A percentile compares a stretch with the other conserved stretches of the same genome.
Evolutionary conservation across 1,284 basidiomycete species (phyloP).

Genomic region (Cryptococcus floricola): DNA sequence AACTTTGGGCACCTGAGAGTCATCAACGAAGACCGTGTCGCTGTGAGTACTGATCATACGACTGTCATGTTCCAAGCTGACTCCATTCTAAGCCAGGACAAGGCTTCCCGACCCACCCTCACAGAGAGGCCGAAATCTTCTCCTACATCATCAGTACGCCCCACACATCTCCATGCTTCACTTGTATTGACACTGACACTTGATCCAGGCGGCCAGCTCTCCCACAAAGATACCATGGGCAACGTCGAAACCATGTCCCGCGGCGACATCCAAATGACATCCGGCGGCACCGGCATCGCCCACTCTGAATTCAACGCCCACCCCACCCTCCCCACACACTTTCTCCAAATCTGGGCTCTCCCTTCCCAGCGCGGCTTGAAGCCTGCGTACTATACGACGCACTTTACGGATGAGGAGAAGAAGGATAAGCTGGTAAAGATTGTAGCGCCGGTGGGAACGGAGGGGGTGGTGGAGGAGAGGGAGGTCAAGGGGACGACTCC

Average conservation of each 20-base stretch:
- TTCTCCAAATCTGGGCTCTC: constrained; percentile 76
- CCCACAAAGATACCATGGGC: constrained; percentile 74
- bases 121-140: constrained; percentile 88
- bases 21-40: constrained; percentile 87
- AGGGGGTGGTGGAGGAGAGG: constrained; percentile 59
- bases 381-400: constrained; percentile 77
- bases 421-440: constrained; percentile 62
- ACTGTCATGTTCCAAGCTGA: neutral
- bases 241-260: constrained; percentile 82
- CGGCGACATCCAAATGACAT: constrained; percentile 86
- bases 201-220: constrained; percentile 51
- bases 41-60: constrained; percentile 28
- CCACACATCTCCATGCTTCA: neutral
- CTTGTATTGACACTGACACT: neutral
- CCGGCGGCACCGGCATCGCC: constrained; percentile 59
- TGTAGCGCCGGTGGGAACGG: constrained; percentile 63
- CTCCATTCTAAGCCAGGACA: constrained; percentile 52
- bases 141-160: constrained; percentile 60
- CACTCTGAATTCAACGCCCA: constrained; percentile 67
- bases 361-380: constrained; percentile 59
- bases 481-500: constrained; percentile 70
- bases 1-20: constrained; percentile 52
- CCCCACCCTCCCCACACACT: constrained; percentile 59
- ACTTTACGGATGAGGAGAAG: constrained; percentile 79
- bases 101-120: constrained; percentile 81